Evolutionary conservation across 768 basidiomycete genomes (phyloP).

Genomic region (Lactarius quietus): DNA sequence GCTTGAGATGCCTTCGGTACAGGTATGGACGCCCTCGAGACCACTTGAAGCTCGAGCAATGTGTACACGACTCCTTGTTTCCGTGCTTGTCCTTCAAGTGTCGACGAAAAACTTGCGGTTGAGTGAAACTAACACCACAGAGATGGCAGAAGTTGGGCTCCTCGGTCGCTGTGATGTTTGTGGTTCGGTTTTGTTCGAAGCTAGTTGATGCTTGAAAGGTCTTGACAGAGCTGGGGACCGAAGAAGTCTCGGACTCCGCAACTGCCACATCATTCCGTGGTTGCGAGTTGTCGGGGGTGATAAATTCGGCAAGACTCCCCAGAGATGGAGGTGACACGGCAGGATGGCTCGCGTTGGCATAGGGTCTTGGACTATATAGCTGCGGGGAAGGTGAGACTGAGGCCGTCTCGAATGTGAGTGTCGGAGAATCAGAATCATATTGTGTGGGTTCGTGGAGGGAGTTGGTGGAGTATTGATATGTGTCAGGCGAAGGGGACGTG

Average conservation of each 20-base stretch:
- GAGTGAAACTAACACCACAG: not conserved
- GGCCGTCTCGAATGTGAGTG: not conserved
- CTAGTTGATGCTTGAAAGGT: not conserved
- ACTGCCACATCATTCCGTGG: not conserved
- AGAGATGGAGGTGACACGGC: not conserved
- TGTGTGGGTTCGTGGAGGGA: not conserved
- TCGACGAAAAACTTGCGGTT: not conserved
- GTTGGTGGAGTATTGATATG: not conserved
- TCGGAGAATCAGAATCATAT: not conserved
- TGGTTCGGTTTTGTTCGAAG: not conserved
- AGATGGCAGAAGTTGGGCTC: not conserved
- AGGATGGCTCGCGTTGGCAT: not conserved
- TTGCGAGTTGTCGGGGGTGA: not conserved
- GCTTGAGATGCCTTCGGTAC: not conserved
- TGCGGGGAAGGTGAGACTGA: not conserved
- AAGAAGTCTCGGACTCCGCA: not conserved
- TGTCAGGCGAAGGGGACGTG: not conserved
- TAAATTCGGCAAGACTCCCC: not conserved
- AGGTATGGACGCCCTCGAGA: not conserved
- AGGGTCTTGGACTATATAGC: not conserved
- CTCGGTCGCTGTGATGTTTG: not conserved
- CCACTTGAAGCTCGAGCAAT: not conserved
- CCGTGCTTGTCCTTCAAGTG: not conserved
- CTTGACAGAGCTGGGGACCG: not conserved
- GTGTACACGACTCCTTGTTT: not conserved